Percentiles rank a stretch among this genome's conserved stretches.
phyloP scores from a whole-genome alignment of 495 filamentous ascomycete species.

The Aspergillus bridgeri region DNA sequence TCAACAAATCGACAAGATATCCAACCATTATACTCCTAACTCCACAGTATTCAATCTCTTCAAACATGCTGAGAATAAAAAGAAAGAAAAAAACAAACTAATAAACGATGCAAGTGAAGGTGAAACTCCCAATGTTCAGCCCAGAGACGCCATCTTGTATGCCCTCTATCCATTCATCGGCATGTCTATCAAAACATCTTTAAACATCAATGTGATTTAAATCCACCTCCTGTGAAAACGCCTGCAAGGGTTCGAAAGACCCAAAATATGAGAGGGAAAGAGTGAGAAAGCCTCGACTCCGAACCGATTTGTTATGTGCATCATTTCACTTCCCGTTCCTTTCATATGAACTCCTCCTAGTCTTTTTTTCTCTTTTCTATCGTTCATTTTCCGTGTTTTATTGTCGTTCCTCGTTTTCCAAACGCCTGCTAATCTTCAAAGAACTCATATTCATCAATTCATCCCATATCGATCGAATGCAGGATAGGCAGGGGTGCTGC shows the following conservation, averaged over 20 bases:
- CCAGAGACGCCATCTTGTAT: background rate
- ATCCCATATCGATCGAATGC: constrained; percentile 26
- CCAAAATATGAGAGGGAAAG: background rate
- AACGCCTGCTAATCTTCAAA: background rate
- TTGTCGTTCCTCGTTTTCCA: background rate
- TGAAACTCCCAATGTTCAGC: background rate
- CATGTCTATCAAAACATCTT: background rate
- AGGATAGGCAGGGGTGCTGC: constrained; percentile 50
- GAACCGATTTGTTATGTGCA: background rate
- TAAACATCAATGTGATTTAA: background rate
- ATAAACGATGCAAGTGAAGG: background rate
- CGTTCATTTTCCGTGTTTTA: background rate
- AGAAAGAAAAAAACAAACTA: background rate
- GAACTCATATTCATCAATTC: background rate
- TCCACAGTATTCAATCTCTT: background rate
- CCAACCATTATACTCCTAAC: background rate
- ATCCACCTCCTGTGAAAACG: background rate
- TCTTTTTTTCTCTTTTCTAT: background rate
- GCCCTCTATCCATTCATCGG: background rate
- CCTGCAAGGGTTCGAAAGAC: background rate
- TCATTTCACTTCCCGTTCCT: background rate
- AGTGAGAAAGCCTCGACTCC: background rate
- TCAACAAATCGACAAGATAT: background rate
- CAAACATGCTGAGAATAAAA: background rate
- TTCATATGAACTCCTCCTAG: too few species aligned